Evolutionary conservation across 2,329 filamentous ascomycete genomes (phyloP).

Genomic region (Chaetothyriales sp.): DNA sequence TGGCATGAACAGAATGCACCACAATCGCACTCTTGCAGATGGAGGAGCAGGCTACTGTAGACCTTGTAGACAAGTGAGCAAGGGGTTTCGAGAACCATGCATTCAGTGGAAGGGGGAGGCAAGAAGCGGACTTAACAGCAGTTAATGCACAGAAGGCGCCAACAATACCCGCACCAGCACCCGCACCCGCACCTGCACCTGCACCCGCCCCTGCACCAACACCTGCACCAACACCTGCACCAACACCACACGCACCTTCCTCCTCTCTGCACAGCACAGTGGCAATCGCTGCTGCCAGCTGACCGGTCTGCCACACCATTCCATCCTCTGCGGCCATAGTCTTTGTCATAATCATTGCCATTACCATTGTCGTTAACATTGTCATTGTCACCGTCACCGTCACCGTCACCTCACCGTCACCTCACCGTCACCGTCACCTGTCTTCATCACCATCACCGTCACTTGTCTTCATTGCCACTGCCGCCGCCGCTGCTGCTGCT

Average conservation of each 20-base stretch:
- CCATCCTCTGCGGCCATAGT: neutral
- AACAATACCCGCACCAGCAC: neutral
- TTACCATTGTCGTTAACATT: neutral
- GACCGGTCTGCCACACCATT: neutral
- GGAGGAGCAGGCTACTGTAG: no score
- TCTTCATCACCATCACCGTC: no score
- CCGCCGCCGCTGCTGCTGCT: neutral
- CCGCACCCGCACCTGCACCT: no score
- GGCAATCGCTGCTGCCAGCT: no score
- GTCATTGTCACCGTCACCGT: neutral
- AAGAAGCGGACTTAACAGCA: neutral
- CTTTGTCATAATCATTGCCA: neutral
- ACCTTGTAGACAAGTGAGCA: no score
- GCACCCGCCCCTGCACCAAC: no score
- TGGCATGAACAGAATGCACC: no score
- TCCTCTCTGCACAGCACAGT: neutral
- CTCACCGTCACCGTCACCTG: neutral
- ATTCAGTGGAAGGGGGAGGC: no score
- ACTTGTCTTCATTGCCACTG: neutral
- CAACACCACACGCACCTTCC: neutral
- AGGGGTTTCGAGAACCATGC: no score
- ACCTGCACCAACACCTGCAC: no score
- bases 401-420: neutral
- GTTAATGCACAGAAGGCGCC: neutral
- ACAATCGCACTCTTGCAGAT: no score